Conservation (phyloP, 257 asterid genomes). For the Nicotiana undulata region DNA sequence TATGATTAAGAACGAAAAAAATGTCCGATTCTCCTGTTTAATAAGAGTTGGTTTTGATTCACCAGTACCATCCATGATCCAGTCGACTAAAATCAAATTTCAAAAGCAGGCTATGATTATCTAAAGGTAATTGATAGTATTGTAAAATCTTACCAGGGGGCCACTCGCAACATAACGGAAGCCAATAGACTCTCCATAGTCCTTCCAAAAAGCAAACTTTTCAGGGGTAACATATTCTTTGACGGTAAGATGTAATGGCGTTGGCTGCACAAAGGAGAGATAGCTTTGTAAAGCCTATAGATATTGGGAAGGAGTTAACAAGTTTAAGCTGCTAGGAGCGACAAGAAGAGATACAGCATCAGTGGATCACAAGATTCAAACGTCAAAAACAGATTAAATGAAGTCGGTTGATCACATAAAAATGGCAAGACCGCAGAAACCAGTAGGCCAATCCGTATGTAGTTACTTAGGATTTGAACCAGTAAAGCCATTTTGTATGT, state of each 20-base stretch:
- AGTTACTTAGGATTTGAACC: background rate
- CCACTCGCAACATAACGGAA: slow-evolving; percentile 98
- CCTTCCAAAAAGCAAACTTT: slow-evolving; percentile 87
- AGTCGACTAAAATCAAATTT: background rate
- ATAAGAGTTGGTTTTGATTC: background rate
- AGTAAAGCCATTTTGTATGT: background rate
- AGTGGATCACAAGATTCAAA: background rate
- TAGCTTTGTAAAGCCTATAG: background rate
- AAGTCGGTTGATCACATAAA: background rate
- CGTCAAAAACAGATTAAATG: background rate
- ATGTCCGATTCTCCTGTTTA: background rate
- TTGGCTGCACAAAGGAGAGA: slow-evolving; percentile 55
- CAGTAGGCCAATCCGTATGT: background rate
- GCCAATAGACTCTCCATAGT: slow-evolving; percentile 93
- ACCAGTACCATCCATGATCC: background rate
- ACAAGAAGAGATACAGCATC: background rate
- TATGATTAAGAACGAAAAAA: background rate
- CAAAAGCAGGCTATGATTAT: background rate
- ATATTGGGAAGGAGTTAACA: background rate
- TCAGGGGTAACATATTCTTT: slow-evolving; percentile 89
- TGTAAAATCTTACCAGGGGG: slow-evolving; percentile 58
- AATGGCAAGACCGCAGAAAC: background rate
- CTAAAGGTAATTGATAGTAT: background rate
- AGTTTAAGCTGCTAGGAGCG: background rate
- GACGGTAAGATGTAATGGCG: slow-evolving; percentile 91